Evolutionary conservation across 768 basidiomycete genomes (phyloP), one percentile per base, ranked within the genome.

Genomic region (Podaxis sp.): DNA sequence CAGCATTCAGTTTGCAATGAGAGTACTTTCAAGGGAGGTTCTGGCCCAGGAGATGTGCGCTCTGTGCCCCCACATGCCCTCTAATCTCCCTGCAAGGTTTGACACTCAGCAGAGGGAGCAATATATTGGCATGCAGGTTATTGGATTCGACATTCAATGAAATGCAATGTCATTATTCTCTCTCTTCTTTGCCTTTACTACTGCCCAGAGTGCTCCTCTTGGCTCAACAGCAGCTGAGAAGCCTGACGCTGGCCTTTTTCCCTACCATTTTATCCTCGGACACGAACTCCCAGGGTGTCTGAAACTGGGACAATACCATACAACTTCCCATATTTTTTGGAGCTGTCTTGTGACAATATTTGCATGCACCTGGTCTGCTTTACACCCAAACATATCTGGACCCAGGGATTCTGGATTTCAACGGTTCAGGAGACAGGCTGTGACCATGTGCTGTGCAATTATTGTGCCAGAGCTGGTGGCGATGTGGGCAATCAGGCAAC

Each of bases 301-400:
- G 30, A 15, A 37, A 2, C 13, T 11, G 8, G 53, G 30, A 5
- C 28, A 7, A 2, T 36, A 13, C 6, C 28, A 33, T 15, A 37
- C 36, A 6, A 37, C 36, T 3, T 36, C 33, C 4, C 53, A 64
- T 40, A 66, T 70, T 38, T 40, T 70, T 36, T 66, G 63, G 64
- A 64, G 66, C 30, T 69, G 71, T 44, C 37, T 70, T 7, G 65
- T 58, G 2, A 69, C 68, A 1, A 59, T 67, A 17, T 69, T 72
- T 33, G 60, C 65, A 2, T 72, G 67, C 41, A 66, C 69, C 0
- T 72, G 40, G 40, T 12, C 40, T 41, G 40, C 40, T 41, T 12
- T 41, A 3, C 40, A 41, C 40, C 40, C 40, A 2, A 41, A 41
- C 17, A 3, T 41, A 41, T 41, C 40, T 41, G 40, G 40, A 13